Conservation (phyloP, 176 grass and related monocot species). For the Pharus latifolius region DNA sequence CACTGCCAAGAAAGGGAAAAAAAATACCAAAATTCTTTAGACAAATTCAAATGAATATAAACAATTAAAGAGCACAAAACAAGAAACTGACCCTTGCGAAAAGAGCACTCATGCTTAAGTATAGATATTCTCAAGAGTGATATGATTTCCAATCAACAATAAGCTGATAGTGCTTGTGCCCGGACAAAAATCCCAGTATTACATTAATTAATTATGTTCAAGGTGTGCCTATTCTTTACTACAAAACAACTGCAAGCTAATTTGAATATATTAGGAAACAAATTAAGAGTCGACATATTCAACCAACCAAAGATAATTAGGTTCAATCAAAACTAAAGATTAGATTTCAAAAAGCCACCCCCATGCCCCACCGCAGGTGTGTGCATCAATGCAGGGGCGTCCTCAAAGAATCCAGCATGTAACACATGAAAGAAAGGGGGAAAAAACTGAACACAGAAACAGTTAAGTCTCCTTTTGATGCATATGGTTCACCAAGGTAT, state of each 20-base stretch:
- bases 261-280: neutral
- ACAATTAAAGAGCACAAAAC: neutral
- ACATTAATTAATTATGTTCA: neutral
- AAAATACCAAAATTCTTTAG: neutral
- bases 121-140: neutral
- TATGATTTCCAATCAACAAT: neutral
- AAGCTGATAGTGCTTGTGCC: neutral
- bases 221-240: neutral
- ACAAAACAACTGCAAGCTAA: neutral
- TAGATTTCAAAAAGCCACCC: no score
- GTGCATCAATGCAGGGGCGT: neutral
- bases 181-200: neutral
- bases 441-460: neutral
- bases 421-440: neutral
- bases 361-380: neutral
- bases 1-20: slow-evolving; percentile 31
- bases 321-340: neutral
- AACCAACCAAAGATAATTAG: neutral
- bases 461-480: no score
- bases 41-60: slow-evolving; percentile 10
- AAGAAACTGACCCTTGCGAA: neutral
- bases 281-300: neutral
- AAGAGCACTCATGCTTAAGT: neutral
- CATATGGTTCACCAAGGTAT: neutral
- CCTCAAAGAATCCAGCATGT: neutral